Evolutionary conservation across 805 yeast genomes (phyloP).

Genomic region (Saturnispora serradocipensis): DNA sequence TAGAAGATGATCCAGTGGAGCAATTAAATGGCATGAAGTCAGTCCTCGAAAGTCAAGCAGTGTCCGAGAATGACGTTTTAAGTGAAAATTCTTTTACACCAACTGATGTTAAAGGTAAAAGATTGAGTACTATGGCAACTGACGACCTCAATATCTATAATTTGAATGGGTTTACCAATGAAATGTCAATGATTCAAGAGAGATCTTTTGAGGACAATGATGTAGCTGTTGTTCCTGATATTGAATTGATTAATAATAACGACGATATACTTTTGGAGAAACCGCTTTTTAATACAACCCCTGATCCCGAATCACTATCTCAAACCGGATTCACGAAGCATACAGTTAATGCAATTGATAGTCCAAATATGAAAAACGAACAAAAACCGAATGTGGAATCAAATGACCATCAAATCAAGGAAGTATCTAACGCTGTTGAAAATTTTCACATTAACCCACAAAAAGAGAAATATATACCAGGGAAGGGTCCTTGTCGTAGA

Average conservation of each 20-base stretch:
- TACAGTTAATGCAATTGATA: constrained; percentile 15
- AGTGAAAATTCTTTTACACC: not conserved
- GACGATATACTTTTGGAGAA: not conserved
- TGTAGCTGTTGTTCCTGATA: constrained; percentile 1
- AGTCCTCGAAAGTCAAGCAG: not conserved
- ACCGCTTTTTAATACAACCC: not conserved
- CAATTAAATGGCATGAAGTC: constrained; percentile 7
- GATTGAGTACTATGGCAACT: constrained; percentile 25
- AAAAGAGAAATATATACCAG: constrained; percentile 35
- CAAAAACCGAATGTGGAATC: not conserved
- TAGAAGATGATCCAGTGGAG: constrained; percentile 9
- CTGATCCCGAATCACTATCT: not conserved
- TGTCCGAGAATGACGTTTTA: not conserved
- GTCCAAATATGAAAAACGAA: constrained; percentile 11
- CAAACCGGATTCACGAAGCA: constrained; percentile 16
- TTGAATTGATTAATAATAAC: not conserved
- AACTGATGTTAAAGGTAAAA: not conserved
- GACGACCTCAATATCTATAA: constrained; percentile 26
- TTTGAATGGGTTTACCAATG: constrained; percentile 8
- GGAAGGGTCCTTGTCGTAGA: constrained; percentile 74
- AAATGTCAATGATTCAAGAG: constrained; percentile 29
- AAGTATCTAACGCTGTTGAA: not conserved
- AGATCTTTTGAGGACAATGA: constrained; percentile 23
- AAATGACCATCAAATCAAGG: not conserved
- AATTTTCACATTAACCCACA: not conserved